A percentile compares a stretch with the other conserved stretches of the same genome.
These are phyloP conservation scores for Triangularia setosa DNA, from an alignment of 2,329 filamentous ascomycete genomes.

Conservation along the genomic window DNA sequence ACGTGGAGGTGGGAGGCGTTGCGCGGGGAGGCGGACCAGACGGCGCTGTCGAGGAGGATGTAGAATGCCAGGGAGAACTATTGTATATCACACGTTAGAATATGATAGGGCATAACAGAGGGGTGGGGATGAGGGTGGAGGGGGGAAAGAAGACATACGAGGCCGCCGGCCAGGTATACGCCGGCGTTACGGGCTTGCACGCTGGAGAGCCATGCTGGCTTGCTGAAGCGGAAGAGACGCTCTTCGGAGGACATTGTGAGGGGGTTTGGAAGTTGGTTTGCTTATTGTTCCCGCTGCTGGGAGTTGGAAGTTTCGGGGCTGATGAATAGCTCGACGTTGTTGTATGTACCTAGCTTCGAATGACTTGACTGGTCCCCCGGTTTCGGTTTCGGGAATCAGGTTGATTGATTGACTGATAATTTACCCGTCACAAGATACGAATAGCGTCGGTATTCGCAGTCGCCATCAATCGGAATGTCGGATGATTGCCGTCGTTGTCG, in stretches of 20 bases:
- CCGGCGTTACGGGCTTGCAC: slow-evolving; percentile 60
- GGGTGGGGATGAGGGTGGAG: background rate
- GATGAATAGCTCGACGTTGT: background rate
- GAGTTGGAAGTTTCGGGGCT: background rate
- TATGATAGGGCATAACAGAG: no score
- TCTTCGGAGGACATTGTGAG: slow-evolving; percentile 53
- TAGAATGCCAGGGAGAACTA: slow-evolving; percentile 68
- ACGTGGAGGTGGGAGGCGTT: slow-evolving; percentile 61
- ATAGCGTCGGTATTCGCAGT: background rate
- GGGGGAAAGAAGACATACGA: slow-evolving; percentile 45
- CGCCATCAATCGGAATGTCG: background rate
- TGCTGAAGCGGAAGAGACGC: slow-evolving; percentile 63
- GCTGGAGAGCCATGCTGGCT: slow-evolving; percentile 64
- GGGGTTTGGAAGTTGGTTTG: background rate
- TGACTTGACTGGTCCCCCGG: background rate
- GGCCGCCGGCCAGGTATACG: slow-evolving; percentile 58
- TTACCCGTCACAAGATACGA: background rate
- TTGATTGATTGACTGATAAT: background rate
- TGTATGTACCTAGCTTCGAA: background rate
- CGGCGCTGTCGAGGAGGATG: slow-evolving; percentile 62
- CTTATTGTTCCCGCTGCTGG: background rate
- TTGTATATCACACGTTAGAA: background rate
- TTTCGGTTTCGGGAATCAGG: background rate
- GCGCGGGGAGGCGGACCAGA: slow-evolving; percentile 59
- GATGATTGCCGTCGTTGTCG: background rate